Conservation (phyloP, 805 yeast species). For the Saturnispora saitoi region DNA sequence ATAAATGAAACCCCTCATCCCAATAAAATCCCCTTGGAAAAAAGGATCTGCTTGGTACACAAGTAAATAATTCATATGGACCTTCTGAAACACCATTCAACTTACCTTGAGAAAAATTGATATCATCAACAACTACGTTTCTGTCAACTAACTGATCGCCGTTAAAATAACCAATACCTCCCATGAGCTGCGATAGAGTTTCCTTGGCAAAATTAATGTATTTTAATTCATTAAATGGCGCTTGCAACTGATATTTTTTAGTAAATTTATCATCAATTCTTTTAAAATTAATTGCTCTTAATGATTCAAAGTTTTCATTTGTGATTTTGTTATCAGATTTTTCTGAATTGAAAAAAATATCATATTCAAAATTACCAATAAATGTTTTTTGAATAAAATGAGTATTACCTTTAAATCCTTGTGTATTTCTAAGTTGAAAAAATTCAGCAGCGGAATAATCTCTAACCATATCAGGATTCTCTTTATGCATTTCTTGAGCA, state of each 20-base stretch:
- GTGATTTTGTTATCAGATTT: conserved; percentile 33
- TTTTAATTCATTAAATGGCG: conserved; percentile 42
- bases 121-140: conserved; percentile 56
- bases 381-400: conserved; percentile 74
- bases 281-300: conserved; percentile 27
- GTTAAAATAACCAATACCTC: conserved; percentile 82
- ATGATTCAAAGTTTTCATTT: conserved; percentile 30
- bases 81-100: conserved; percentile 56
- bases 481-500: conserved; percentile 31
- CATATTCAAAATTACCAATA: conserved; percentile 68
- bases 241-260: conserved; percentile 38
- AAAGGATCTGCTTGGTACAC: conserved; percentile 87
- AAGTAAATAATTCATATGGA: conserved; percentile 66
- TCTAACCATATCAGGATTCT: conserved; percentile 8
- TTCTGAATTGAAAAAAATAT: conserved; percentile 49
- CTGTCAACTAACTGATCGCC: conserved; percentile 82
- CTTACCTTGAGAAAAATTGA: conserved; percentile 47
- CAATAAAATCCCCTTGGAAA: conserved; percentile 97
- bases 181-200: conserved; percentile 71
- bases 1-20: conserved; percentile 96
- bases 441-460: conserved; percentile 38
- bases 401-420: conserved; percentile 60
- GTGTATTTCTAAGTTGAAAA: conserved; percentile 49
- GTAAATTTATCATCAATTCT: conserved; percentile 47
- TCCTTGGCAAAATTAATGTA: conserved; percentile 63